Evolutionary conservation across 129 eudicot species (phyloP), one percentile per base, ranked within the genome.

Genomic region (Lactuca sativa): DNA sequence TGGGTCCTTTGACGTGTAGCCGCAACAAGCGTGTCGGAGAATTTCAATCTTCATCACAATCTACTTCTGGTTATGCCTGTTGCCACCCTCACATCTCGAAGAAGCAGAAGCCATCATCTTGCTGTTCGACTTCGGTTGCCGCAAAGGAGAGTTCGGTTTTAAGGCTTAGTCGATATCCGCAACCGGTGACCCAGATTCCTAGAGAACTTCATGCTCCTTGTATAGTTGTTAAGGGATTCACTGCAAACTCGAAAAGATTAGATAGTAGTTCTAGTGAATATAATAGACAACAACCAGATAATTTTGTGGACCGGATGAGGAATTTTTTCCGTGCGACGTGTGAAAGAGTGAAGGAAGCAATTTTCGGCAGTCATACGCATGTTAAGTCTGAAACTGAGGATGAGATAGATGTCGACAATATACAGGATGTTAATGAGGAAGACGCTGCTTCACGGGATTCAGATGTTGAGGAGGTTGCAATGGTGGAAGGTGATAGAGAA

Each of bases 171-270:
- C 18, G 4, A 43, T 89, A 86, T 37, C 96, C 92, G 3, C 67
- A 67, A 61, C 56, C 18, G 47, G 30, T 75, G 51, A 21, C 64
- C 16, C 69, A 74, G 5, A 33, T 86, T 52, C 12, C 16, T 18
- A 77, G 92, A 63, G 73, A 59, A 66, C 62, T 84, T 71, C 92
- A 86, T 62, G 96, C 92, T 52, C 96, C 96, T 54, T 71, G 69
- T 49, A 52, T 74, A 41, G 12, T 47, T 47, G 53, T 15, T 4
- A 81, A 48, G 38, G 72, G 80, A 56, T 75, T 49, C 43, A 40
- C 66, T 7, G 40, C 56, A 38, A 76, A 7, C n/a, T 31, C 58
- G 5, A 55, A 43, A 41, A 47, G 38, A 33, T 41, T 33, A 16
- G 60, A 16, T 4, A 32, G 49, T 43, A 75, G 44, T 51, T n/a